Conservation (phyloP, 129 eudicot species). For the Chrysanthemum seticuspe region DNA sequence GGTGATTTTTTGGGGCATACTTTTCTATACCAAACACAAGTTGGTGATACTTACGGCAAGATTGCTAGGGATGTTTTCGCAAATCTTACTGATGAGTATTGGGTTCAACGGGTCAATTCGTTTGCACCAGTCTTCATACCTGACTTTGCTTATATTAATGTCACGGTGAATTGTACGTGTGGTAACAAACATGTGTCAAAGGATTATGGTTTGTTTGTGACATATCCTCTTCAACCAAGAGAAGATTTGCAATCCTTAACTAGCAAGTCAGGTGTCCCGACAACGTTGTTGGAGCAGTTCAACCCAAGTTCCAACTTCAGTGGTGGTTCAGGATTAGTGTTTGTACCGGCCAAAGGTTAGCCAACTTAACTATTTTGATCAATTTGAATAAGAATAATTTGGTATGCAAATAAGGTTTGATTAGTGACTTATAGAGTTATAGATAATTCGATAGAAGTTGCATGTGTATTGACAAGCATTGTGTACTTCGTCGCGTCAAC, state of each 20-base stretch:
- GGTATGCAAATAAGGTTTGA: not conserved
- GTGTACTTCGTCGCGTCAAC: too few species aligned
- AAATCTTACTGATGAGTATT: constrained; percentile 51
- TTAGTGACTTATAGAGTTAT: not conserved
- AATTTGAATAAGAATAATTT: not conserved
- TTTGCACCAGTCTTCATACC: constrained; percentile 50
- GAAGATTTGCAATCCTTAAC: constrained; percentile 46
- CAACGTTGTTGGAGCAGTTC: constrained; percentile 41
- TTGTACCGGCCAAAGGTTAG: constrained; percentile 69
- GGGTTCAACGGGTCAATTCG: constrained; percentile 54
- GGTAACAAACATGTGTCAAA: constrained; percentile 56
- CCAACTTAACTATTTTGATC: constrained; percentile 4
- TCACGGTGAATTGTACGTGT: constrained; percentile 77
- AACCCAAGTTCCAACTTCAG: constrained; percentile 45
- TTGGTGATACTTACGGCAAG: constrained; percentile 53
- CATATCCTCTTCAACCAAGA: constrained; percentile 55
- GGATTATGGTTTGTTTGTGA: constrained; percentile 60
- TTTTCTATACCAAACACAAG: constrained; percentile 41
- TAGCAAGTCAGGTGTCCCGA: constrained; percentile 31
- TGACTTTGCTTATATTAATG: constrained; percentile 43
- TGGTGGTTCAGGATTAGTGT: constrained; percentile 50
- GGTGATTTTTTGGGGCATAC: constrained; percentile 72
- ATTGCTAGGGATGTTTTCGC: constrained; percentile 48
- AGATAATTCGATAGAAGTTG: not conserved
- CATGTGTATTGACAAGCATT: not conserved